Percentiles rank a stretch among this genome's conserved stretches.
Conservation (phyloP, 2,329 filamentous ascomycete genomes). For the Pseudogymnoascus destructans region DNA sequence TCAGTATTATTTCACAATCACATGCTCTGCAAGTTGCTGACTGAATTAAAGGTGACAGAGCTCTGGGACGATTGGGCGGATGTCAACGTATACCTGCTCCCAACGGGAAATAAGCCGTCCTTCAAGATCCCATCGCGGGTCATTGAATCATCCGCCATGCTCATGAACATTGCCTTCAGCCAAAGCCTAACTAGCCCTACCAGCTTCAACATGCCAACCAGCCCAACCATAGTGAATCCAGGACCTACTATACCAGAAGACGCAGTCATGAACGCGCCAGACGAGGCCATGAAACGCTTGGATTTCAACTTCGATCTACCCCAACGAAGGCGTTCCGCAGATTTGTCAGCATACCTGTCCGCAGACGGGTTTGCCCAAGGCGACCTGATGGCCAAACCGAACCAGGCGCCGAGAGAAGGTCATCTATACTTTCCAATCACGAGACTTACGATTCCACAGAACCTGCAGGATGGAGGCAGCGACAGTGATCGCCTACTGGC, state of each 20-base stretch:
- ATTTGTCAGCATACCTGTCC: conserved; percentile 15
- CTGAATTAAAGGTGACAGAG: conserved; percentile 42
- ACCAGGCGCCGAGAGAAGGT: conserved; percentile 30
- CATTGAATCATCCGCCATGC: conserved; percentile 35
- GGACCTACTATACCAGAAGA: neutral
- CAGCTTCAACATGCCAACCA: conserved; percentile 37
- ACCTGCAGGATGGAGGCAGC: conserved; percentile 27
- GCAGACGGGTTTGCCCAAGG: conserved; percentile 17
- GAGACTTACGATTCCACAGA: conserved; percentile 19
- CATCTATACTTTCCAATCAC: conserved; percentile 39
- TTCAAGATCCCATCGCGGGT: conserved; percentile 46
- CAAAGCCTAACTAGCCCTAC: conserved; percentile 6
- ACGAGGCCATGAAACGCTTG: conserved; percentile 35
- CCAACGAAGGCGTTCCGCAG: conserved; percentile 30
- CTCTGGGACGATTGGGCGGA: conserved; percentile 50
- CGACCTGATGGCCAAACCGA: conserved; percentile 16
- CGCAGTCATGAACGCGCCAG: neutral
- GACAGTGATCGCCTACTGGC: conserved; percentile 44
- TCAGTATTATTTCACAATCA: conserved; percentile 20
- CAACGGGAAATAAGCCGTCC: conserved; percentile 40
- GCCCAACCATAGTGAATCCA: conserved; percentile 26
- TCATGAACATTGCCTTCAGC: conserved; percentile 16
- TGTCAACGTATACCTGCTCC: conserved; percentile 44
- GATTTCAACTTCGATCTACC: conserved; percentile 24
- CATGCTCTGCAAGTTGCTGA: conserved; percentile 10